Evolutionary conservation across 345 rosid genomes (phyloP).

Genomic region (Camelina laxa): DNA sequence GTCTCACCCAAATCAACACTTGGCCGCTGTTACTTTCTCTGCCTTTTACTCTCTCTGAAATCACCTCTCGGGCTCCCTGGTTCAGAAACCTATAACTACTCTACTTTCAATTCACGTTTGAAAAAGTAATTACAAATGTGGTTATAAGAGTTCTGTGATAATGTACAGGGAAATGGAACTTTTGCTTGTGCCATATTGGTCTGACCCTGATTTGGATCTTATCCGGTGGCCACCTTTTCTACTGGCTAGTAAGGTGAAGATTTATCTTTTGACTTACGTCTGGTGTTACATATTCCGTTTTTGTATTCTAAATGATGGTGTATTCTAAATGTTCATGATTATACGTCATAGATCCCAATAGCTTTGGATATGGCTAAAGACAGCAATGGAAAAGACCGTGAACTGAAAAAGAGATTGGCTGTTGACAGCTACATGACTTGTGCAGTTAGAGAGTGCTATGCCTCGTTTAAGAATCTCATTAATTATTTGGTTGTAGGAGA

Average conservation of each 20-base stretch:
- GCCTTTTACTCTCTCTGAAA: background rate
- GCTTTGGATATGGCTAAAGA: slow-evolving; percentile 74
- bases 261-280: slow-evolving; percentile 7
- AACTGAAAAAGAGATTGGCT: slow-evolving; percentile 54
- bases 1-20: background rate
- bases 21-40: background rate
- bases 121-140: slow-evolving; percentile 7
- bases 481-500: slow-evolving; percentile 53
- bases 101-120: slow-evolving; percentile 3
- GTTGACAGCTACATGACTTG: slow-evolving; percentile 59
- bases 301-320: background rate
- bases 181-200: slow-evolving; percentile 62
- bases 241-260: slow-evolving; percentile 61
- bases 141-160: slow-evolving; percentile 9
- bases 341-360: slow-evolving; percentile 55
- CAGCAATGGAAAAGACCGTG: slow-evolving; percentile 57
- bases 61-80: background rate
- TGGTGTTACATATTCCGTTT: background rate
- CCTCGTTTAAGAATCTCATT: slow-evolving; percentile 55
- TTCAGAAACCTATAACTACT: background rate
- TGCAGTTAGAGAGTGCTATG: slow-evolving; percentile 62
- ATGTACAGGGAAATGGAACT: slow-evolving; percentile 59
- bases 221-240: slow-evolving; percentile 69
- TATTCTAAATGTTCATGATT: slow-evolving; percentile 23
- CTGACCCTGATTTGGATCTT: slow-evolving; percentile 56